Base-by-base conservation (phyloP, 345 rosid genomes). In the Gossypium mustelinum region DNA sequence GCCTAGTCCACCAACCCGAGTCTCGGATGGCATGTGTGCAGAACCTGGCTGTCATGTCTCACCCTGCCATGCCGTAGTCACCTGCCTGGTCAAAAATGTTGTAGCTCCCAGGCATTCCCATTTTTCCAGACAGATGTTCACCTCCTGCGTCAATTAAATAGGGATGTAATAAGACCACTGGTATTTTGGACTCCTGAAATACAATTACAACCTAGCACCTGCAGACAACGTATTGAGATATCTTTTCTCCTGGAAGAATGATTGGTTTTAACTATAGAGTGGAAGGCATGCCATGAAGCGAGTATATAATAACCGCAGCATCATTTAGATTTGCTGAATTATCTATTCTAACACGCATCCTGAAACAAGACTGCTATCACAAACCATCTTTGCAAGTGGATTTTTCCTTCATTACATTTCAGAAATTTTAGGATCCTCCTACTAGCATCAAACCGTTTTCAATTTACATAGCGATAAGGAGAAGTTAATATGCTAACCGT, bases 51-150 rank as follows among this genome's bases (percentile, higher is more conserved):
- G 17, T 34, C 85, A 89, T 8, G 2, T 65, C 71, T 89, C 86
- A 92, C 72, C 92, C 89, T 22, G 84, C 80, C 89, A 89, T 90
- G 83, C 86, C 83, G 64, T 86, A 94, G 73, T 89, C 97, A 10
- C 88, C 89, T 58, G 86, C 84, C 66, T 84, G 88, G 41, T 89
- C 93, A 34, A 88, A 92, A 20, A 92, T 88, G 75, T 79, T 74
- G 72, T 87, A 90, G 78, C 85, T 87, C 64, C 87, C 93, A 0
- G 88, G 80, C 74, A 84, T 56, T 76, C 88, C 92, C 90, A 90
- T 90, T 86, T 94, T 91, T 63, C 95, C 92, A 24, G 84, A 76
- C 76, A 91, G 79, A 75, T 84, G 91, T 29, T 82, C 97, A 59
- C 88, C 90, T 72, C 94, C 98, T 94, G 86, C 87, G 80, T 79